Percentiles rank a stretch among this genome's conserved stretches.
Conservation (phyloP, 2,329 filamentous ascomycete species). For the Botrytis elliptica region DNA sequence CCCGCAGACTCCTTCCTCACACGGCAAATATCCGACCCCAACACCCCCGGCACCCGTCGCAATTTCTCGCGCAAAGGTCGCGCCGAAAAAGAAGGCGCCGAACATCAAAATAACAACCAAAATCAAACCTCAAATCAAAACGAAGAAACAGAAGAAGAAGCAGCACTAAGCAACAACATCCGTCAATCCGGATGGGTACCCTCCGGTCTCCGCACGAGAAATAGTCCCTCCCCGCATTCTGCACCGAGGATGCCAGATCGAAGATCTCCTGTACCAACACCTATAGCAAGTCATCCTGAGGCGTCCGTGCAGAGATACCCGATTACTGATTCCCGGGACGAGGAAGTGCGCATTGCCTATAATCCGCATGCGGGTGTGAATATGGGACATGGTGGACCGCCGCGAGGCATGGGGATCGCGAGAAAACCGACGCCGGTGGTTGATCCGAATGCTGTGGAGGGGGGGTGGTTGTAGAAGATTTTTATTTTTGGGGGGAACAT, state of each 20-base stretch:
- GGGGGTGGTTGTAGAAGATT: background rate
- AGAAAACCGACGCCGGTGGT: background rate
- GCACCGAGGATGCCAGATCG: background rate
- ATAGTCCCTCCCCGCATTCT: background rate
- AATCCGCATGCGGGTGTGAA: background rate
- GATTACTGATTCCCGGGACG: background rate
- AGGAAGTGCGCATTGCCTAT: constrained; percentile 5
- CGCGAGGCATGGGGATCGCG: background rate
- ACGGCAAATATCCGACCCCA: background rate
- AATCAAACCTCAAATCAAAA: background rate
- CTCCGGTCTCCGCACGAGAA: background rate
- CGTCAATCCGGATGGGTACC: constrained; percentile 8
- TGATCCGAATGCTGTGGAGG: background rate
- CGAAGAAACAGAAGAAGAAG: background rate
- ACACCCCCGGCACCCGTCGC: background rate
- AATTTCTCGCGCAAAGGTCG: constrained; percentile 20
- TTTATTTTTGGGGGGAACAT: rapidly evolving
- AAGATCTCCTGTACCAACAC: background rate
- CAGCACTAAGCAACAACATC: background rate
- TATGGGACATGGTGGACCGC: background rate
- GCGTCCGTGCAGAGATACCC: background rate
- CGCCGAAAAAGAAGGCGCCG: background rate
- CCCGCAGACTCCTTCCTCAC: background rate
- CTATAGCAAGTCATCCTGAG: background rate
- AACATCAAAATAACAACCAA: background rate